Conservation (phyloP, 2,329 filamentous ascomycete genomes). For the Sporothrix humicola region DNA sequence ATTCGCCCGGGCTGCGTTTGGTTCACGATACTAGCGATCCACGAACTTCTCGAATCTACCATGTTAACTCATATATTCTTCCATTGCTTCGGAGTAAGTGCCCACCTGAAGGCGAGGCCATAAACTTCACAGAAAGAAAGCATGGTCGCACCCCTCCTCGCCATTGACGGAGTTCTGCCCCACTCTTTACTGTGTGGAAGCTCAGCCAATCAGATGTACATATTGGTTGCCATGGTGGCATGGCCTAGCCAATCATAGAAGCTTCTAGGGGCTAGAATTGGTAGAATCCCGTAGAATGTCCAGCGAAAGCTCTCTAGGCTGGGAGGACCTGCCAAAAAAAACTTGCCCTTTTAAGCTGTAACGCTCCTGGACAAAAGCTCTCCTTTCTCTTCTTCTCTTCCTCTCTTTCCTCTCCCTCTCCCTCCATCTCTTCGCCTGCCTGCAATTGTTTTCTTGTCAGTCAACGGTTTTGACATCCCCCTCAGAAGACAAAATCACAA, state of each 20-base stretch:
- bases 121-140: not conserved
- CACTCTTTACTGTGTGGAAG: not conserved
- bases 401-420: constrained; percentile 22
- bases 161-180: not conserved
- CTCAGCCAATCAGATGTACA: constrained; percentile 34
- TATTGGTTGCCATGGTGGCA: constrained; percentile 36
- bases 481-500: not conserved
- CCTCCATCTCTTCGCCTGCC: constrained; percentile 18
- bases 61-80: not conserved
- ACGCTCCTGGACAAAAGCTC: constrained; percentile 37
- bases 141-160: not conserved
- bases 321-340: constrained; percentile 38
- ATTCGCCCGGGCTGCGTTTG: not conserved
- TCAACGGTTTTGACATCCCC: constrained; percentile 5
- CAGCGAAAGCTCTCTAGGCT: constrained; percentile 41
- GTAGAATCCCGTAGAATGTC: constrained; percentile 48
- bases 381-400: constrained; percentile 32
- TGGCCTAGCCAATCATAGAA: constrained; percentile 40
- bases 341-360: constrained; percentile 44
- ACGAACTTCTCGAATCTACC: constrained; percentile 11
- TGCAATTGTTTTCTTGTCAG: constrained; percentile 25
- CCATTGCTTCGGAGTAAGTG: not conserved
- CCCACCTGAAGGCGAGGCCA: not conserved
- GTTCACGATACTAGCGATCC: not conserved
- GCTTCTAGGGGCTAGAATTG: constrained; percentile 39